phyloP scores from a whole-genome alignment of 257 asterid species.

The Solanum virginianum region DNA sequence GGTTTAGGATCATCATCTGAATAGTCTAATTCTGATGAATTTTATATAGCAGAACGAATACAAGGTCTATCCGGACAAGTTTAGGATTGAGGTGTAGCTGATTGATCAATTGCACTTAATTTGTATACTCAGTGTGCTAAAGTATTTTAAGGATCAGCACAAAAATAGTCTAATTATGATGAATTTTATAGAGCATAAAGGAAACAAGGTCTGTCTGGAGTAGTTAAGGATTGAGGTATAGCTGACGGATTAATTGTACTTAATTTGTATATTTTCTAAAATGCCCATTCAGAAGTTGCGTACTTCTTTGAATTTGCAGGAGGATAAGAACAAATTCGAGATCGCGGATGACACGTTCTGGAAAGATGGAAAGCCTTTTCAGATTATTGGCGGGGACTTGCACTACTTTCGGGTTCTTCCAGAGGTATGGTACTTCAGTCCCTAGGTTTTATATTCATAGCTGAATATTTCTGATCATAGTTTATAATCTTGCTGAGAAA shows the following conservation, averaged over 20 bases:
- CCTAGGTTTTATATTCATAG: neutral
- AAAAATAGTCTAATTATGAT: neutral
- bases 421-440: conserved; percentile 56
- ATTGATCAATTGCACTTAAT: neutral
- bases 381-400: conserved; percentile 91
- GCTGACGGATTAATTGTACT: neutral
- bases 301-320: conserved; percentile 18
- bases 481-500: neutral
- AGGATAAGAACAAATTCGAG: conserved; percentile 37
- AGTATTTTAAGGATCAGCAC: neutral
- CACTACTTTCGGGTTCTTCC: conserved; percentile 89
- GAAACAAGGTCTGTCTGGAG: neutral
- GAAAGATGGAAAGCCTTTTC: conserved; percentile 75
- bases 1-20: neutral
- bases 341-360: conserved; percentile 76
- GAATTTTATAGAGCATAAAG: neutral
- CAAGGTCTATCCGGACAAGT: neutral
- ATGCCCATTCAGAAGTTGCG: neutral
- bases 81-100: neutral
- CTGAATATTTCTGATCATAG: neutral
- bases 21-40: neutral
- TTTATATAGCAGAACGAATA: neutral
- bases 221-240: neutral
- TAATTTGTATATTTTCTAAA: neutral
- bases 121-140: neutral